Base-by-base conservation (phyloP, 192 early-diverging fungal genomes). In the Spizellomyces punctatus region DNA sequence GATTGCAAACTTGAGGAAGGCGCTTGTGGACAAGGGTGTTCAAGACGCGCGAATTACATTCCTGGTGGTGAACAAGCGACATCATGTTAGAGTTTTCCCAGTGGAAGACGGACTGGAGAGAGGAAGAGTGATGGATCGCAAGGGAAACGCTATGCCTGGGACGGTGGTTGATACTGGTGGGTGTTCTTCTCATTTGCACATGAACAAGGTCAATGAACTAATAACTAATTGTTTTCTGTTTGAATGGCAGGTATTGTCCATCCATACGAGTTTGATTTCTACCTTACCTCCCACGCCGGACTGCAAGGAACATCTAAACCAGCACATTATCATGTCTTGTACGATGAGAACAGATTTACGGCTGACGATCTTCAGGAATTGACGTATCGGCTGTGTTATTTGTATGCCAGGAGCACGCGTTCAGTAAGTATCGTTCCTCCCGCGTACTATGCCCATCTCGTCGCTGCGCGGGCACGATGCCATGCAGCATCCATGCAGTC, bases 371-470 rank as follows among this genome's bases (percentile, higher is more conserved):
- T 98, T 27, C 94, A 98, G 74, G 83, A 90, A 63, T 80, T 98
- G 17, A 94, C 94, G 0, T 96, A 94, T 79, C 81, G 89, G 6
- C 80, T 96, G 42, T 96, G 95, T 72, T 96, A 94, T 69, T 80
- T 93, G 50, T 98, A 92, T 76, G 68, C 68, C 12, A 61, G 68
- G 22, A 90, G 90, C 60, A 94, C 95, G 0, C 86, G 94, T 27
- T 88, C 91, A 0, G 96, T 98, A 1, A 92, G 92, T 4, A 86
- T 97, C 10, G 88, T 90, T 1, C 94, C 94, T 5, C 92, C 95
- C 0, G 94, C 89, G 14, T 98, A 96, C 85, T 95, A 96, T 70
- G 94, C 95, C 9, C 91, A 96, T 75, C 73, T 96, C n/a, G 90
- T 95, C 2, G 92, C 92, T 12, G 88, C 87, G 22, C 84, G 93